Evolutionary conservation across 805 yeast species (phyloP).

Genomic region (Starmerella roubikii): DNA sequence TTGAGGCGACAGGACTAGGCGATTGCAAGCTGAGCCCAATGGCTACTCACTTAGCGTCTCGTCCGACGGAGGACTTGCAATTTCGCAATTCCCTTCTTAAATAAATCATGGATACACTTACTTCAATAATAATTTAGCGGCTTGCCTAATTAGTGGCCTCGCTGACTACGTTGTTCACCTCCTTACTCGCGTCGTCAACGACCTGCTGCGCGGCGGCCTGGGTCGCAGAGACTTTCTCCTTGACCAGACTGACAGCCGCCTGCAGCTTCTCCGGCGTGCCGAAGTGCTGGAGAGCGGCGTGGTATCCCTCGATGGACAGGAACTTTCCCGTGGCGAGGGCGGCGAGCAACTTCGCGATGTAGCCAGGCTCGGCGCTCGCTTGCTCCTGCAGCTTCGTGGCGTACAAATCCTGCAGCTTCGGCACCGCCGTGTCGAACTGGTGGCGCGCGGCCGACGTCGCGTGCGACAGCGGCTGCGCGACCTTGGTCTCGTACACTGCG

Average conservation of each 20-base stretch:
- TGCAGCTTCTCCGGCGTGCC: constrained; percentile 12
- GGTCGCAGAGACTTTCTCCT: constrained; percentile 2
- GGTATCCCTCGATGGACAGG: constrained; percentile 11
- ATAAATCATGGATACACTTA: too few relatives aligned
- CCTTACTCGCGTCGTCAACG: neutral
- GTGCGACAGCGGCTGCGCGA: constrained; percentile 32
- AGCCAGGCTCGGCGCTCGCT: constrained; percentile 7
- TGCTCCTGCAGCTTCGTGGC: constrained; percentile 12
- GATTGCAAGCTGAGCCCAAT: too few relatives aligned
- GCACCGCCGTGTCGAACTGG: constrained; percentile 33
- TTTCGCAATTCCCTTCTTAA: too few relatives aligned
- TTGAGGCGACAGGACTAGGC: too few relatives aligned
- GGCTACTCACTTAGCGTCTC: too few relatives aligned
- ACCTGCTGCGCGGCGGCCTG: constrained; percentile 3
- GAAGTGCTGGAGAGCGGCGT: constrained; percentile 7
- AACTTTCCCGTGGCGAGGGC: constrained; percentile 12
- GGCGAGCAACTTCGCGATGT: constrained; percentile 12
- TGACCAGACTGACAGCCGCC: constrained; percentile 11
- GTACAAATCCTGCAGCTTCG: constrained; percentile 14
- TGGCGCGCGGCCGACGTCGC: constrained; percentile 34
- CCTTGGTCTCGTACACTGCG: constrained; percentile 32
- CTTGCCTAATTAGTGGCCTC: too few relatives aligned
- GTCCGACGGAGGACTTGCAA: too few relatives aligned
- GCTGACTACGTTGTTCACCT: neutral
- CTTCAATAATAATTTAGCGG: too few relatives aligned